Base-by-base conservation (phyloP, 257 asterid species). In the Marsdenia floribunda region DNA sequence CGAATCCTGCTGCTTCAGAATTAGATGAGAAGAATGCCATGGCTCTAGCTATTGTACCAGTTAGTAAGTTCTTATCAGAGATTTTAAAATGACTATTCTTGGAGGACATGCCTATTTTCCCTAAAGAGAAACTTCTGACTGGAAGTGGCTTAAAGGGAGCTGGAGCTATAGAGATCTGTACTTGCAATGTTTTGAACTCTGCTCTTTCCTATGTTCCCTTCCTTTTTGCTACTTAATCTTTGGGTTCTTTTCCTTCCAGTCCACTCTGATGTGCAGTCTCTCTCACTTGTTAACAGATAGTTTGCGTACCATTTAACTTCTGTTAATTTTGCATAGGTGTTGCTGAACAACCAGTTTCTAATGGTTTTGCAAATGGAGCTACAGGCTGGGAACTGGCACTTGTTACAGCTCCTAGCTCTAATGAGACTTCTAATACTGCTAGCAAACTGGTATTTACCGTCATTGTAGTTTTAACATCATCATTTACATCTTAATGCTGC, bases 321-420 rank as follows among this genome's bases (percentile, higher is more conserved):
- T 58, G 19, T 58, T n/a, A 67, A 77, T 53, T 75, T 75, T 79
- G 6, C 67, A 44, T 71, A 84, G 90, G 82, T 59, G 80, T 65
- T 73, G 75, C 86, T 46, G 86, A 87, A 78, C 96, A 89, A 84
- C 87, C 92, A 8, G 84, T 80, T 65, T 82, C 91, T 24, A 50
- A 86, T 29, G 86, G 82, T 67, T 78, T 85, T 75, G 75, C 83
- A 7, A 89, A 89, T 40, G 98, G 97, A 77, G 60, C 86, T 18
- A 71, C 90, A 2, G 96, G 99, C 83, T 95, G 99, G 99, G 99
- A 95, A 78, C 79, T 95, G 70, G 97, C 99, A 11, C 96, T 92
- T 33, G 97, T 92, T 35, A 84, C 92, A 5, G 91, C 96, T 75
- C 97, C 99, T 55, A 95, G 97, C 89, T 88, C 96, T 78, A 92